These are phyloP conservation scores for Daedalea quercina DNA, from an alignment of 768 basidiomycete species.

Conservation along the genomic window DNA sequence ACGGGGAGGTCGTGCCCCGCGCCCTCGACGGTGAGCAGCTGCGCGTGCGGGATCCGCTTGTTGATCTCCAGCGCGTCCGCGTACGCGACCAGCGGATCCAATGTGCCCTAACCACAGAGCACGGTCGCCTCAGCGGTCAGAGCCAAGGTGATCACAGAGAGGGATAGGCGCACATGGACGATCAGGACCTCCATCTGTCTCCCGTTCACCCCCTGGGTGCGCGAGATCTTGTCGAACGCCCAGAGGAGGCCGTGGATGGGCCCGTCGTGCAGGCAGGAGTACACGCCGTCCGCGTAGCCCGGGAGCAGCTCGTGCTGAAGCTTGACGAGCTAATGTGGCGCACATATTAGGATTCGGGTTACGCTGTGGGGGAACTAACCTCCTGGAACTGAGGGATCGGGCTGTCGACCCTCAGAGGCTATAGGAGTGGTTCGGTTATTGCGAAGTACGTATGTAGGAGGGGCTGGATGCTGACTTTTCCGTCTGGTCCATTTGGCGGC, in stretches of 20 bases:
- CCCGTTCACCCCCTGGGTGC: neutral
- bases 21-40: slow-evolving; percentile 40
- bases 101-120: slow-evolving; percentile 40
- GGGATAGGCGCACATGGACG: slow-evolving; percentile 9
- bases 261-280: slow-evolving; percentile 37
- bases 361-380: too few relatives aligned
- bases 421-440: too few relatives aligned
- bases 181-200: slow-evolving; percentile 10
- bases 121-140: neutral
- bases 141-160: neutral
- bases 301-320: slow-evolving; percentile 67
- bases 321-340: slow-evolving; percentile 46
- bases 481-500: neutral
- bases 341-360: neutral
- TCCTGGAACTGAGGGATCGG: slow-evolving; percentile 8
- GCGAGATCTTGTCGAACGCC: slow-evolving; percentile 16
- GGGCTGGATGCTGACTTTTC: neutral
- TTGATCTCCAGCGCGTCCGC: slow-evolving; percentile 45
- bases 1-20: slow-evolving; percentile 41
- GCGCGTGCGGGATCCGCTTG: slow-evolving; percentile 37
- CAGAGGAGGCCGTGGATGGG: slow-evolving; percentile 19
- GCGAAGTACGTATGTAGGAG: too few relatives aligned
- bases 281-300: slow-evolving; percentile 63
- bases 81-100: slow-evolving; percentile 48
- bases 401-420: neutral